Percentiles rank a stretch among this genome's conserved stretches.
phyloP scores from a whole-genome alignment of 345 rosid genomes.

The Lenwebbia sp. region DNA sequence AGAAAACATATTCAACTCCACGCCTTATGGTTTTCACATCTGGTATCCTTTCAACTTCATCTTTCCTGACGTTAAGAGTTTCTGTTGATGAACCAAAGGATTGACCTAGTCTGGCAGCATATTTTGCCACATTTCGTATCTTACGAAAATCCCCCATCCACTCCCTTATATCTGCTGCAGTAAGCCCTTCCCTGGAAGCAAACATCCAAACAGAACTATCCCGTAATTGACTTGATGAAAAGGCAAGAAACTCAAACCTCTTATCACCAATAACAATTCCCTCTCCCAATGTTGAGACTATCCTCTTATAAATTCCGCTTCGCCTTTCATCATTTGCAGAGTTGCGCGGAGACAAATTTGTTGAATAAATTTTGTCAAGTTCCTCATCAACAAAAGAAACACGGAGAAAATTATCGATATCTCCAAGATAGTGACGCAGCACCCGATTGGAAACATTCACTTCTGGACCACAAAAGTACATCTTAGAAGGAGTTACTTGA shows the following conservation, averaged over 20 bases:
- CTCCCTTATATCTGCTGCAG: constrained; percentile 25
- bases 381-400: constrained; percentile 44
- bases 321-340: background rate
- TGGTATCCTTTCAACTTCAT: constrained; percentile 33
- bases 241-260: constrained; percentile 50
- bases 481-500: constrained; percentile 40
- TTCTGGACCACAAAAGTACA: constrained; percentile 45
- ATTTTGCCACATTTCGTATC: constrained; percentile 50
- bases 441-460: constrained; percentile 42
- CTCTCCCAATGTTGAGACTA: constrained; percentile 23
- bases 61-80: constrained; percentile 13
- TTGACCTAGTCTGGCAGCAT: constrained; percentile 37
- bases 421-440: constrained; percentile 21
- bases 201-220: constrained; percentile 62
- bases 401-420: constrained; percentile 29
- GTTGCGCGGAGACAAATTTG: constrained; percentile 4
- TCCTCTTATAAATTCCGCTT: constrained; percentile 26
- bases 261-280: constrained; percentile 30
- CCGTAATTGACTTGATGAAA: constrained; percentile 36
- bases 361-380: constrained; percentile 20
- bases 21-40: constrained; percentile 20
- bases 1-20: constrained; percentile 17
- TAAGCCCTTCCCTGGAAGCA: constrained; percentile 32
- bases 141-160: constrained; percentile 26
- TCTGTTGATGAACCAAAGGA: constrained; percentile 48